These are phyloP conservation scores for Suillus americanus DNA, from an alignment of 768 basidiomycete genomes.

Conservation along the genomic window DNA sequence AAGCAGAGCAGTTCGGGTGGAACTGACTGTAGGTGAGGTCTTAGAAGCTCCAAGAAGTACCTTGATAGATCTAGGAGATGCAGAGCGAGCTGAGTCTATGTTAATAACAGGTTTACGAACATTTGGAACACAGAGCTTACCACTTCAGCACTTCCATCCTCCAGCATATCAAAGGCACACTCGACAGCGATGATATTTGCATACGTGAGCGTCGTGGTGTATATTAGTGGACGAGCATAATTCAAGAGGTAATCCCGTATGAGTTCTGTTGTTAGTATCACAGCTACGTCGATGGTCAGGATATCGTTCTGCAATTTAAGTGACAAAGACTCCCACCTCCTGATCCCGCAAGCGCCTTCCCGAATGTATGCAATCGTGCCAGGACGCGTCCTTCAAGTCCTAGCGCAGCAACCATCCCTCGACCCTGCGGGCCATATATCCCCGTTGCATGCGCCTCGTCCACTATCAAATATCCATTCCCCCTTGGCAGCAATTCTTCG, in stretches of 20 bases:
- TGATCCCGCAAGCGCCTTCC: slow-evolving; percentile 82
- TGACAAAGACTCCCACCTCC: slow-evolving; percentile 61
- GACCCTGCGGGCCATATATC: slow-evolving; percentile 76
- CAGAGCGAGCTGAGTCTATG: slow-evolving; percentile 34
- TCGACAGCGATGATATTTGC: slow-evolving; percentile 74
- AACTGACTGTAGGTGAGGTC: slow-evolving; percentile 27
- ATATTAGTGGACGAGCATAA: slow-evolving; percentile 89
- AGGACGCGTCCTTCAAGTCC: slow-evolving; percentile 73
- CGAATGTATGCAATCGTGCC: slow-evolving; percentile 87
- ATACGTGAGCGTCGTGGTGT: slow-evolving; percentile 83
- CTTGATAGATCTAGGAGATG: slow-evolving; percentile 20
- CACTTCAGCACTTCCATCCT: slow-evolving; percentile 60
- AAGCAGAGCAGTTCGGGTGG: slow-evolving; percentile 26
- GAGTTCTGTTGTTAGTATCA: slow-evolving; percentile 67
- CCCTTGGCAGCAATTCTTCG: slow-evolving; percentile 57
- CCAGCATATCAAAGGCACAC: slow-evolving; percentile 78
- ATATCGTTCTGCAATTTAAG: background rate
- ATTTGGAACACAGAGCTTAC: slow-evolving; percentile 26
- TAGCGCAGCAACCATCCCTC: slow-evolving; percentile 69
- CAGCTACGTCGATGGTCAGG: slow-evolving; percentile 46
- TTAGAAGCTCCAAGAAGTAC: slow-evolving; percentile 35
- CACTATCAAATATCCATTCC: slow-evolving; percentile 74
- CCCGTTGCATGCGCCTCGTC: slow-evolving; percentile 97
- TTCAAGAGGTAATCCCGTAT: slow-evolving; percentile 87
- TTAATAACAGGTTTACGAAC: slow-evolving; percentile 21